These are phyloP conservation scores for Spinacia oleracea DNA, from an alignment of 179 eudicot species.

Conservation along the genomic window DNA sequence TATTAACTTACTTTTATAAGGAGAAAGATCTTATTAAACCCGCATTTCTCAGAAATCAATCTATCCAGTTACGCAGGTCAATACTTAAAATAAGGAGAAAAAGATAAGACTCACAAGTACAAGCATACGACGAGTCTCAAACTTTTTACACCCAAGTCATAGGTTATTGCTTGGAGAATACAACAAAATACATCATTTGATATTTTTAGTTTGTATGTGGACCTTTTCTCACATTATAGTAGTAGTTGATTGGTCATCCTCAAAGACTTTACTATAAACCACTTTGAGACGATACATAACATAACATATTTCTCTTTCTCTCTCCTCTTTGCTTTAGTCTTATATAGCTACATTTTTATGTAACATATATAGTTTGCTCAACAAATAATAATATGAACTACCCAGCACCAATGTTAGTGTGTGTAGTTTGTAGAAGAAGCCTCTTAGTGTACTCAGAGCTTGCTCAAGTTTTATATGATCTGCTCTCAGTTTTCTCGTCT, in stretches of 20 bases:
- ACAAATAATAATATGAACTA: background rate
- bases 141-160: background rate
- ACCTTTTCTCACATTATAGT: background rate
- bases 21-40: no score
- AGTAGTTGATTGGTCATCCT: background rate
- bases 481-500: conserved; percentile 16
- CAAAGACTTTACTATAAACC: background rate
- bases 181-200: background rate
- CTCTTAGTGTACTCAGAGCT: conserved; percentile 23
- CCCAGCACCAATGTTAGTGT: conserved; percentile 20
- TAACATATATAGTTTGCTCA: no score
- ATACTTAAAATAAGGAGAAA: no score
- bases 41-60: no score
- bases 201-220: background rate
- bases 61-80: no score
- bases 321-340: background rate
- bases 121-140: background rate
- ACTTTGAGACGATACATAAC: background rate
- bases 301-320: background rate
- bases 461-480: conserved; percentile 16
- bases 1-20: no score
- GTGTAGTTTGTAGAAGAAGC: conserved; percentile 31
- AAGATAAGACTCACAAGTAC: background rate
- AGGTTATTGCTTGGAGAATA: background rate
- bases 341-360: background rate